Evolutionary conservation across 768 basidiomycete species (phyloP).

Genomic region (Leccinum incarnatum): DNA sequence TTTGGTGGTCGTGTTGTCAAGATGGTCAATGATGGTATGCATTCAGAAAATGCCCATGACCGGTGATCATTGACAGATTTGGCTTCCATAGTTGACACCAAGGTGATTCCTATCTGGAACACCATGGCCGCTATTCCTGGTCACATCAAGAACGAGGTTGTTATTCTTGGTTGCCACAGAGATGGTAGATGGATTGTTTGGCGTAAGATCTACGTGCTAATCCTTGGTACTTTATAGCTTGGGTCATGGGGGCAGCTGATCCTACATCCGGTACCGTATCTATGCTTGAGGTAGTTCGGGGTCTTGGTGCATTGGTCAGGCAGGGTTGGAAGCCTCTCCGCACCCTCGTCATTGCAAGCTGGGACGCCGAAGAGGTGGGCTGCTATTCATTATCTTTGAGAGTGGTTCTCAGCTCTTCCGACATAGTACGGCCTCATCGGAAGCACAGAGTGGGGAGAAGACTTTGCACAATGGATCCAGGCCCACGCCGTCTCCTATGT

Average conservation of each 20-base stretch:
- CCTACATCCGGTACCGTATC: slow-evolving; percentile 56
- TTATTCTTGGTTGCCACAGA: slow-evolving; percentile 83
- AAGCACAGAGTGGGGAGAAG: slow-evolving; percentile 92
- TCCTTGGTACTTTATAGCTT: slow-evolving; percentile 20
- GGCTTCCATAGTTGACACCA: slow-evolving; percentile 55
- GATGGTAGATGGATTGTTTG: slow-evolving; percentile 54
- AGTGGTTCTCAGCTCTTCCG: neutral
- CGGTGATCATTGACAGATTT: neutral
- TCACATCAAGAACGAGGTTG: slow-evolving; percentile 76
- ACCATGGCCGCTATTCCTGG: slow-evolving; percentile 81
- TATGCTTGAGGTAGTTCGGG: slow-evolving; percentile 53
- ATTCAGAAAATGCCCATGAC: neutral
- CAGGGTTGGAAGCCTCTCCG: slow-evolving; percentile 65
- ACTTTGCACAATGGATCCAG: slow-evolving; percentile 79
- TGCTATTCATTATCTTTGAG: neutral
- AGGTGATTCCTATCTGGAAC: slow-evolving; percentile 91
- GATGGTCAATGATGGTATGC: slow-evolving; percentile 52
- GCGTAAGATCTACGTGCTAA: neutral
- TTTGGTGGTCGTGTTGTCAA: slow-evolving; percentile 46
- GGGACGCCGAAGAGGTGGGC: slow-evolving; percentile 71
- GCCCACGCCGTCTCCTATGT: slow-evolving; percentile 82
- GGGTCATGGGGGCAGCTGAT: slow-evolving; percentile 51
- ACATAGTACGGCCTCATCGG: slow-evolving; percentile 69
- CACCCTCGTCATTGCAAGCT: slow-evolving; percentile 70
- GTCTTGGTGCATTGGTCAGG: slow-evolving; percentile 46